Evolutionary conservation across 768 basidiomycete species (phyloP).

Genomic region (Flagelloscypha sp.): DNA sequence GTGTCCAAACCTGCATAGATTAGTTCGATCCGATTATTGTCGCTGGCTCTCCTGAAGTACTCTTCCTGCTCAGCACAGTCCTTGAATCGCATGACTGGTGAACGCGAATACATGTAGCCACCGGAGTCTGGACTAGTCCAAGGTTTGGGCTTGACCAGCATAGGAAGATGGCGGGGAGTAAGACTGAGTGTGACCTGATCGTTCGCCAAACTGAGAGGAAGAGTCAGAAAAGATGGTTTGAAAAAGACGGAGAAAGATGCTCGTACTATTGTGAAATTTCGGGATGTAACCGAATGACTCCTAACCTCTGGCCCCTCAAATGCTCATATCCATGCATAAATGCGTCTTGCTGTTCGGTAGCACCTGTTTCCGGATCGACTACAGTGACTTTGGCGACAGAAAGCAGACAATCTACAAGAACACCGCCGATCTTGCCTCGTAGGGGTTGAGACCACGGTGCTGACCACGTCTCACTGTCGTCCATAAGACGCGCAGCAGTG

Average conservation of each 20-base stretch:
- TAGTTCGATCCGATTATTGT: slow-evolving; percentile 68
- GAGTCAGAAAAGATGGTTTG: too few species aligned
- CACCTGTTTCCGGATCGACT: slow-evolving; percentile 46
- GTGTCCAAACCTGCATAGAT: slow-evolving; percentile 88
- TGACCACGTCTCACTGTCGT: slow-evolving; percentile 66
- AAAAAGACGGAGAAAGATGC: too few species aligned
- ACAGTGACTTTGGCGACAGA: slow-evolving; percentile 72
- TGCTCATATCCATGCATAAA: slow-evolving; percentile 92
- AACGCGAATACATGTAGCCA: slow-evolving; percentile 75
- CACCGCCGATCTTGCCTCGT: slow-evolving; percentile 71
- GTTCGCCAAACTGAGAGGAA: too few species aligned
- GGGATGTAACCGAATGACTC: slow-evolving; percentile 81
- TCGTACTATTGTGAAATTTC: slow-evolving; percentile 66
- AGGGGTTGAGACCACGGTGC: slow-evolving; percentile 75
- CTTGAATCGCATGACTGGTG: slow-evolving; percentile 84
- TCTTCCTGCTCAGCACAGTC: slow-evolving; percentile 76
- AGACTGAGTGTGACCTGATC: slow-evolving; percentile 64
- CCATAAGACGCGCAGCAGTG: slow-evolving; percentile 54
- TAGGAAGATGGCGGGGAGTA: slow-evolving; percentile 91
- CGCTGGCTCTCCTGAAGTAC: slow-evolving; percentile 70
- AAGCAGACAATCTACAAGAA: slow-evolving; percentile 78
- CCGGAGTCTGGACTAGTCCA: slow-evolving; percentile 76
- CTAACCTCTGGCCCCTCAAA: slow-evolving; percentile 87
- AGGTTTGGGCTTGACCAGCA: slow-evolving; percentile 86
- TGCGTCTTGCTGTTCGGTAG: slow-evolving; percentile 76